phyloP scores from a whole-genome alignment of 257 asterid genomes.

The Fraxinus excelsior region DNA sequence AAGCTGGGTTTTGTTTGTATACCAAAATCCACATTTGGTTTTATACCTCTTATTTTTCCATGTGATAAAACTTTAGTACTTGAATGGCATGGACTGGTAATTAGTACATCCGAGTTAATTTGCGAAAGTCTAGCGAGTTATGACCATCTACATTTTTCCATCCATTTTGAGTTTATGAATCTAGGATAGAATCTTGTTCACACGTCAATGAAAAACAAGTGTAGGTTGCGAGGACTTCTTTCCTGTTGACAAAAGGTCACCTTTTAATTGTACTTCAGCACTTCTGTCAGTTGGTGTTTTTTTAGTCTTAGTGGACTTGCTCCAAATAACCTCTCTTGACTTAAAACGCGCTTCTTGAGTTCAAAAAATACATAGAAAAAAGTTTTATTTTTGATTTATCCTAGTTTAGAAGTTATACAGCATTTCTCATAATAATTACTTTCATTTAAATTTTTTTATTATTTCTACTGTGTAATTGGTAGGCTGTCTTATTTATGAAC shows the following conservation, averaged over 20 bases:
- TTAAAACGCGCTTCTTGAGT: neutral
- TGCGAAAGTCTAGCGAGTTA: neutral
- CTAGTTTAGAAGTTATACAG: conserved; percentile 10
- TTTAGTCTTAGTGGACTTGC: conserved; percentile 1
- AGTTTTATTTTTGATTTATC: neutral
- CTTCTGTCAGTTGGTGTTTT: conserved; percentile 17
- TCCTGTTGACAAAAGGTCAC: conserved; percentile 14
- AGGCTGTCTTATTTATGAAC: conserved; percentile 97
- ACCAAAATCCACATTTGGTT: neutral
- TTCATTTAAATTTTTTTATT: conserved; percentile 22
- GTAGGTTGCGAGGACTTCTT: conserved; percentile 9
- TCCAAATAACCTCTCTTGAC: neutral
- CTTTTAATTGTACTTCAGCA: conserved; percentile 10
- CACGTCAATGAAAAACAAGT: conserved; percentile 11
- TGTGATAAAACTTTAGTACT: conserved; percentile 7
- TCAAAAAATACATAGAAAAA: conserved; percentile 4
- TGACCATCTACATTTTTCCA: neutral
- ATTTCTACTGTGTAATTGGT: conserved; percentile 36
- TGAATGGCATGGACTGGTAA: conserved; percentile 1
- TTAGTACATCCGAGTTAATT: neutral
- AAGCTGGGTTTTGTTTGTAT: conserved; percentile 15
- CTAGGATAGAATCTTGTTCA: conserved; percentile 7
- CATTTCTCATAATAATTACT: conserved; percentile 10
- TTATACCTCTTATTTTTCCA: neutral
- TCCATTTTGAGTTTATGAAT: conserved; percentile 17